Evolutionary conservation across 1,284 basidiomycete genomes (phyloP), one percentile per base, ranked within the genome.

Genomic region (Hypsizygus ulmarius): DNA sequence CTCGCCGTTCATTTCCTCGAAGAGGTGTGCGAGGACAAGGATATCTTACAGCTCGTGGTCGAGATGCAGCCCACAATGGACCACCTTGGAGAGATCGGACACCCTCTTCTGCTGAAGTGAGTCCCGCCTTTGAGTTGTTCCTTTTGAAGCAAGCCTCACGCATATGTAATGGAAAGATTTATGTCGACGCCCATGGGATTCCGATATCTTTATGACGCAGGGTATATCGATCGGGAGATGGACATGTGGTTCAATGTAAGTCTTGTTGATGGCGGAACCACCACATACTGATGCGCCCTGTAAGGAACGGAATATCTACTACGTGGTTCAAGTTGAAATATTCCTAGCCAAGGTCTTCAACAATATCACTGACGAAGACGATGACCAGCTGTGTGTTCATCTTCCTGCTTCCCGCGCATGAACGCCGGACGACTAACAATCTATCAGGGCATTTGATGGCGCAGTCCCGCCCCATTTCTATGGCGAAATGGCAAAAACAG

Each of bases 401-500:
- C 19, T 10, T 14, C 38, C 19, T 27, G 43, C 14, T 14, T 8
- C 28, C 18, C 14, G 11, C 32, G 46, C 33, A 10, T 39, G 9
- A 44, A n/a, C 39, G 21, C 47, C 18, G 49, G 40, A 45, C 28
- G 44, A 21, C 3, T 36, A 18, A 52, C 3, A 12, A 19, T 5
- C n/a, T 11, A 3, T 14, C 48, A 88, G 85, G 28, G 74, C 78
- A n/a, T 92, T 90, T 53, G 93, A 96, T 47, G 90, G 90, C 10
- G 84, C 86, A 1, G 88, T 93, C 1, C 97, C 97, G 1, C 85
- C 90, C 3, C 96, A 99, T 65, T 98, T 99, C 68, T 97, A 98
- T 59, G 95, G 96, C 16, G 94, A 98, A 65, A 90, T 99, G 75
- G 88, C 93, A 37, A 97, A 97, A 66, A 99, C 97, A 1, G 87